Evolutionary conservation across 1,284 basidiomycete genomes (phyloP).

Genomic region (Leccinum fallax): DNA sequence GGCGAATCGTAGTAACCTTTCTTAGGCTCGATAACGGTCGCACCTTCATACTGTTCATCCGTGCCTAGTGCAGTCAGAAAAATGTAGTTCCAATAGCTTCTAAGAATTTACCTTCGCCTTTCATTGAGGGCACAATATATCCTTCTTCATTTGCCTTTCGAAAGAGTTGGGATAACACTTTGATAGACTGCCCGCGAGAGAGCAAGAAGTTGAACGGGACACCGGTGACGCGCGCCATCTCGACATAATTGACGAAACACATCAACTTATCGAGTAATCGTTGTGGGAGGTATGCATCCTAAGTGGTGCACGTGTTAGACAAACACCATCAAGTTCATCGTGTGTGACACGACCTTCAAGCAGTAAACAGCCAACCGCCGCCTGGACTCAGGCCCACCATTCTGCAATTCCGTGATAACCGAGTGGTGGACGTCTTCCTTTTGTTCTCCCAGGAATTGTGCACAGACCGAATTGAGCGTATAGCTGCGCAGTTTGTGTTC

Average conservation of each 20-base stretch:
- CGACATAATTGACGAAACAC: slow-evolving; percentile 96
- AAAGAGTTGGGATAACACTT: slow-evolving; percentile 92
- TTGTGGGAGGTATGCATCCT: slow-evolving; percentile 97
- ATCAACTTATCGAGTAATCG: slow-evolving; percentile 93
- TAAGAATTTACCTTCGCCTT: slow-evolving; percentile 68
- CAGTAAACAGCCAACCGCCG: slow-evolving; percentile 93
- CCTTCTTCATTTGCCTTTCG: slow-evolving; percentile 87
- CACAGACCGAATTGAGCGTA: slow-evolving; percentile 93
- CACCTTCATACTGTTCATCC: slow-evolving; percentile 96
- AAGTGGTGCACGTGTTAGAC: background rate
- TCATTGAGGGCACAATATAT: slow-evolving; percentile 83
- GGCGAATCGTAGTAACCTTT: slow-evolving; percentile 94
- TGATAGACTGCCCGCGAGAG: slow-evolving; percentile 93
- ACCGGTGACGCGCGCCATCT: slow-evolving; percentile 95
- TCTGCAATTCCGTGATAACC: slow-evolving; percentile 95
- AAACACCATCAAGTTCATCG: background rate
- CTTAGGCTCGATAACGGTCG: slow-evolving; percentile 94
- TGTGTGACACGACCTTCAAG: slow-evolving; percentile 67
- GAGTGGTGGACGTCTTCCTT: slow-evolving; percentile 98
- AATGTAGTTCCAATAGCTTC: background rate
- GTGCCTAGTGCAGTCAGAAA: slow-evolving; percentile 50
- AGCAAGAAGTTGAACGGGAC: slow-evolving; percentile 97
- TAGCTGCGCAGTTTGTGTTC: slow-evolving; percentile 96
- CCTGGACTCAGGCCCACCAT: slow-evolving; percentile 89
- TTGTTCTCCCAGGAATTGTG: slow-evolving; percentile 94